Base-by-base conservation (phyloP, 1,284 basidiomycete genomes). In the Trichosporon sp. region DNA sequence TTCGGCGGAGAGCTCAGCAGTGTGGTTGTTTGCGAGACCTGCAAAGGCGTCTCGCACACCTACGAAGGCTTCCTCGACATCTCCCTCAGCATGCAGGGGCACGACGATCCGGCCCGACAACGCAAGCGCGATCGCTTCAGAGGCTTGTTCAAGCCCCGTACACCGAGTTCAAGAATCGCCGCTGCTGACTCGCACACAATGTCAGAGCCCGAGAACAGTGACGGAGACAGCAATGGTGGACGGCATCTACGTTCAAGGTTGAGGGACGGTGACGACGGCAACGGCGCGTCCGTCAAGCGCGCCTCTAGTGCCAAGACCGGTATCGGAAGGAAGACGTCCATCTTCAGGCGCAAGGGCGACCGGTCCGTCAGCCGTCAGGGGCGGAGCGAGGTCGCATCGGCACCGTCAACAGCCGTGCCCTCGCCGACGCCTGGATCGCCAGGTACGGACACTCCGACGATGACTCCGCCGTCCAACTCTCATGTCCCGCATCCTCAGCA, bases 61-160 rank as follows among this genome's bases (percentile, higher is more conserved):
- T 90, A 91, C 74, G 92, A 95, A 78, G 92, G 94, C 73, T 97
- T 97, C 77, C 89, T 90, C 76, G 94, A 96, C 79, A 87, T 97
- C 70, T 92, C 90, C 58, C 83, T 97, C 72, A 88, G 95, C 74
- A 89, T 90, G 75, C 86, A 88, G 1, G 90, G 68, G 2, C 73
- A 74, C 56, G 70, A 62, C 21, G 70, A 65, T 21, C 36, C 13
- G 10, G 23, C 36, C 0, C 37, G 57, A 2, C 40, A 36, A n/a
- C 29, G 64, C 13, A 63, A 82, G 79, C 85, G 90, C 58, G 88
- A 92, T 78, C 83, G 85, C 59, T 80, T 92, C 67, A 87, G 86
- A 74, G 86, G 85, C 46, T 80, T 92, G 58, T 56, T 69, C 31
- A 65, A 60, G 37, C 65, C 64, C 32, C 31, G 54, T 13, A 36